phyloP scores from a whole-genome alignment of 2,329 filamentous ascomycete genomes.

The Zymoseptoria ardabiliae region DNA sequence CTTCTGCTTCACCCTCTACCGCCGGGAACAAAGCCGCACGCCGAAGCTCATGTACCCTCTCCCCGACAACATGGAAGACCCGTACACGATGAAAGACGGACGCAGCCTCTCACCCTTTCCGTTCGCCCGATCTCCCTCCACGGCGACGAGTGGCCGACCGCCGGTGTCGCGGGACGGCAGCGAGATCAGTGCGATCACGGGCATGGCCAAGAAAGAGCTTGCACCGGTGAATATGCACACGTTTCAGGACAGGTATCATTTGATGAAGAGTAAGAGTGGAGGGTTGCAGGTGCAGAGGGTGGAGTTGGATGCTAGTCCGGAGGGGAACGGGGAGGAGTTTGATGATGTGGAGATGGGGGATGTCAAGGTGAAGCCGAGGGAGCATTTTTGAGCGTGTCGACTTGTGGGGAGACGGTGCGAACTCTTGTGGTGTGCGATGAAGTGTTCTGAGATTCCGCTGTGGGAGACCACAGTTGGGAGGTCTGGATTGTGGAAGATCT shows the following conservation, averaged over 20 bases:
- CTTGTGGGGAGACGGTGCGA: neutral
- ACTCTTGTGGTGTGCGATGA: neutral
- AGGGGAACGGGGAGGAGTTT: neutral
- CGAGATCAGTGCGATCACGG: neutral
- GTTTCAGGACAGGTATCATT: slow-evolving; percentile 5
- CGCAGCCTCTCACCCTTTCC: slow-evolving; percentile 11
- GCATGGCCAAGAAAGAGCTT: neutral
- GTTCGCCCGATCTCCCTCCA: neutral
- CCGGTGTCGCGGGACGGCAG: slow-evolving; percentile 6
- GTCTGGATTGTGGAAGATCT: neutral
- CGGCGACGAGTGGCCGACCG: slow-evolving; percentile 1
- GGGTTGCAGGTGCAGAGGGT: slow-evolving; percentile 1
- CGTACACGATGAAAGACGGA: slow-evolving; percentile 11
- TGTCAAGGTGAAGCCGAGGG: neutral
- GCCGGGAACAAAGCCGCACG: slow-evolving; percentile 10
- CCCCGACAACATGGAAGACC: slow-evolving; percentile 19
- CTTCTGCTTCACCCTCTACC: slow-evolving; percentile 15
- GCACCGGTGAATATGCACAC: slow-evolving; percentile 5
- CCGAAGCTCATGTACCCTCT: slow-evolving; percentile 28
- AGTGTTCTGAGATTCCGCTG: too few species aligned
- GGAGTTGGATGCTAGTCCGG: slow-evolving; percentile 2
- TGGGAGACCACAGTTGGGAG: neutral
- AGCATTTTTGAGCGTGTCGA: neutral
- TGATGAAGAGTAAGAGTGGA: slow-evolving; percentile 4
- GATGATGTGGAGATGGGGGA: neutral